Percentiles rank a stretch among this genome's conserved stretches.
Conservation (phyloP, 768 basidiomycete genomes). For the Phaeolepiota aurea region DNA sequence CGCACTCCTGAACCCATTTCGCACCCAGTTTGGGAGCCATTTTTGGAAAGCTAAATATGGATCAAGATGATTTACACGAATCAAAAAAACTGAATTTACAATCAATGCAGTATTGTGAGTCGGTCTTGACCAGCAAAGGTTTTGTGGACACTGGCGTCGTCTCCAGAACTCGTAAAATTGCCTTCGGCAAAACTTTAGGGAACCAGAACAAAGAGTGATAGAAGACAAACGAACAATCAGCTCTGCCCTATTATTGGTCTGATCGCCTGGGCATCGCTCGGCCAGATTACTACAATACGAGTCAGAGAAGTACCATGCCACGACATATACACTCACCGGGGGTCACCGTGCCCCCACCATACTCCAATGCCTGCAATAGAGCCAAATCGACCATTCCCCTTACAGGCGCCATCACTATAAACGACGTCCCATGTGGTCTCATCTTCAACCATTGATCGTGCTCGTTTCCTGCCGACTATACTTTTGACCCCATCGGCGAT, state of each 20-base stretch:
- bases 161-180: slow-evolving; percentile 78
- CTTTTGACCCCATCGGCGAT: no score
- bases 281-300: slow-evolving; percentile 54
- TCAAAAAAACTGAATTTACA: slow-evolving; percentile 35
- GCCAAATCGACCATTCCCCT: slow-evolving; percentile 64
- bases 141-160: slow-evolving; percentile 46
- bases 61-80: slow-evolving; percentile 3
- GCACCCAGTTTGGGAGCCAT: slow-evolving; percentile 67
- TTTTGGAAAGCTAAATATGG: slow-evolving; percentile 44
- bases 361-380: slow-evolving; percentile 81
- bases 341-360: slow-evolving; percentile 73
- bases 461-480: slow-evolving; percentile 25
- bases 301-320: slow-evolving; percentile 2
- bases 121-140: slow-evolving; percentile 70
- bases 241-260: slow-evolving; percentile 88
- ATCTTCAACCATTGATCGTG: slow-evolving; percentile 17
- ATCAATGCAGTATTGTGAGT: slow-evolving; percentile 77
- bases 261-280: slow-evolving; percentile 75
- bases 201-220: slow-evolving; percentile 1
- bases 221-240: slow-evolving; percentile 51
- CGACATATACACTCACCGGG: slow-evolving; percentile 32
- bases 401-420: slow-evolving; percentile 85
- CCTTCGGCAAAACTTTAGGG: no score
- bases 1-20: slow-evolving; percentile 39
- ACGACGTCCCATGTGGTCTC: slow-evolving; percentile 41